Evolutionary conservation across 2,329 filamentous ascomycete genomes (phyloP).

Genomic region (Aspergillus pseudotamarii): DNA sequence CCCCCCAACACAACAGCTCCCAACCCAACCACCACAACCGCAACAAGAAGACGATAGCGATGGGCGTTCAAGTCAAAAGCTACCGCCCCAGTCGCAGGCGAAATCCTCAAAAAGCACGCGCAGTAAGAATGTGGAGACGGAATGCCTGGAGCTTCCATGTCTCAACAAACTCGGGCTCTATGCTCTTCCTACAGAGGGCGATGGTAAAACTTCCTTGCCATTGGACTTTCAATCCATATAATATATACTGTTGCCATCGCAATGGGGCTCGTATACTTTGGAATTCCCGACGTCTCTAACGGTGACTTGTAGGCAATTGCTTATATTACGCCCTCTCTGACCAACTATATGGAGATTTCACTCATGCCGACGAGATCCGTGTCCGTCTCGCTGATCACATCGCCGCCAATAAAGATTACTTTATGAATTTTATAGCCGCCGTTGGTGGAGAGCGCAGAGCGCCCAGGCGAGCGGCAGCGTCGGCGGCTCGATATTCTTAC

Average conservation of each 20-base stretch:
- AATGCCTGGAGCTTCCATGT: constrained; percentile 43
- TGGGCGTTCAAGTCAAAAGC: background rate
- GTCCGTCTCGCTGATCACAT: constrained; percentile 64
- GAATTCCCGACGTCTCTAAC: constrained; percentile 22
- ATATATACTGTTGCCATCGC: constrained; percentile 9
- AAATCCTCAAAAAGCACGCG: constrained; percentile 15
- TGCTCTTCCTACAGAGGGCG: constrained; percentile 60
- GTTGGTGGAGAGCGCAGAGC: constrained; percentile 61
- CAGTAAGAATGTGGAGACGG: constrained; percentile 24
- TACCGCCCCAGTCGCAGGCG: background rate
- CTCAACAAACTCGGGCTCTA: constrained; percentile 62
- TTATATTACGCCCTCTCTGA: constrained; percentile 70
- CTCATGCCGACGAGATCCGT: constrained; percentile 61
- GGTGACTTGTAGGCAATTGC: constrained; percentile 61
- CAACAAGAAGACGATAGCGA: background rate
- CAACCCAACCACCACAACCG: constrained; percentile 20
- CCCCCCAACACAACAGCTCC: constrained; percentile 12
- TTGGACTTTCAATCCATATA: constrained; percentile 9
- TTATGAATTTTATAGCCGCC: constrained; percentile 64
- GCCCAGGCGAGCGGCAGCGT: constrained; percentile 53
- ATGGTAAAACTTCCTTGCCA: constrained; percentile 54
- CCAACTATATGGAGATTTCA: constrained; percentile 65
- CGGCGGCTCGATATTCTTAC: constrained; percentile 52
- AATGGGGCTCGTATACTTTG: background rate
- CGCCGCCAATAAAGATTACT: constrained; percentile 61